phyloP scores from a whole-genome alignment of 1,284 basidiomycete genomes.

The Rhodofomes roseus region DNA sequence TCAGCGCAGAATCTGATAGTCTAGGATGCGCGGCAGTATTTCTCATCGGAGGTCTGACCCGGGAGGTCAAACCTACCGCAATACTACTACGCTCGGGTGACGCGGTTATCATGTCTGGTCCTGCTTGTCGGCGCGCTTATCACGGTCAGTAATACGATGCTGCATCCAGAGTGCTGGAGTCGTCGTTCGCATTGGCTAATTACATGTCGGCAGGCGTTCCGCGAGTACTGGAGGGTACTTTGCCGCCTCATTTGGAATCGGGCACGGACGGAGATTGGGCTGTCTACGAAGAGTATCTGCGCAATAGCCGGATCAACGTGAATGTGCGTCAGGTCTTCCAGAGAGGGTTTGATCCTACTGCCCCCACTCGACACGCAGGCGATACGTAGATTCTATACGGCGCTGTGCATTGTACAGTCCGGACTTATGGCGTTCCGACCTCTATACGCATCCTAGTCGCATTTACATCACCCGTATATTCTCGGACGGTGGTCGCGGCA shows the following conservation, averaged over 20 bases:
- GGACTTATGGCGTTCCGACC: too few relatives aligned
- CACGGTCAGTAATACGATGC: constrained; percentile 57
- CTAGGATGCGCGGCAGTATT: constrained; percentile 86
- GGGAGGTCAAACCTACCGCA: constrained; percentile 72
- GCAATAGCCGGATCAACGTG: constrained; percentile 75
- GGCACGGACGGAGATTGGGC: constrained; percentile 40
- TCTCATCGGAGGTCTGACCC: constrained; percentile 79
- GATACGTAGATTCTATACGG: background rate
- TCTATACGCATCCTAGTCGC: too few relatives aligned
- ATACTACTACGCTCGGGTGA: constrained; percentile 87
- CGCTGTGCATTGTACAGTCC: too few relatives aligned
- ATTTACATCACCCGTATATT: too few relatives aligned
- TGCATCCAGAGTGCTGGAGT: background rate
- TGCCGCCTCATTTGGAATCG: constrained; percentile 60
- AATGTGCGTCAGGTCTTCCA: constrained; percentile 89
- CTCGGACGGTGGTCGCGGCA: too few relatives aligned
- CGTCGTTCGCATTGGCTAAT: background rate
- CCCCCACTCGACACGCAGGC: background rate
- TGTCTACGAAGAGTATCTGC: constrained; percentile 61
- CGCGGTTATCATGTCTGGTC: constrained; percentile 89
- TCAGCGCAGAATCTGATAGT: constrained; percentile 34
- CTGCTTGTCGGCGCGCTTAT: constrained; percentile 76
- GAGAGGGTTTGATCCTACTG: constrained; percentile 52
- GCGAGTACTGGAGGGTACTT: constrained; percentile 74
- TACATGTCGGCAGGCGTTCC: constrained; percentile 63